Evolutionary conservation across 1,139 yeast genomes (phyloP).

Genomic region (Taphrina betulina): DNA sequence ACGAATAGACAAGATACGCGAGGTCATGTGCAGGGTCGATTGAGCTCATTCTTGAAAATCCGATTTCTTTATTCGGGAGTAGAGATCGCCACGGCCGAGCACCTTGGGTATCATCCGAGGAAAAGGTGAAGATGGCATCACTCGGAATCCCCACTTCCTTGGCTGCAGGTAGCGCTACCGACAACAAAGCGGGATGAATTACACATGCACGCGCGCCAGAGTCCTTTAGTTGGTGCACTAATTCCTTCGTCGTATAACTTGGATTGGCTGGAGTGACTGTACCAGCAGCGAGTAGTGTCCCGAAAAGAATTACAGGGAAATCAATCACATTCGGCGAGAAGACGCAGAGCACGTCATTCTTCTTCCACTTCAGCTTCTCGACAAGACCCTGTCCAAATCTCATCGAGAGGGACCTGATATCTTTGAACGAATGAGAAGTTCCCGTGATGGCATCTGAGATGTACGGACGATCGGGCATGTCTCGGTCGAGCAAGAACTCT

Average conservation of each 20-base stretch:
- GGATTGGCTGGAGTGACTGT: slow-evolving; percentile 45
- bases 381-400: slow-evolving; percentile 36
- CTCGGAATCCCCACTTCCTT: slow-evolving; percentile 22
- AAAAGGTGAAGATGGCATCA: slow-evolving; percentile 20
- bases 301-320: slow-evolving; percentile 43
- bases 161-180: slow-evolving; percentile 42
- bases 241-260: slow-evolving; percentile 44
- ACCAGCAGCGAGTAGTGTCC: slow-evolving; percentile 44
- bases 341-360: slow-evolving; percentile 44
- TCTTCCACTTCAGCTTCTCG: slow-evolving; percentile 39
- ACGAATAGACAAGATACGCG: slow-evolving; percentile 56
- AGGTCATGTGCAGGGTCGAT: slow-evolving; percentile 38
- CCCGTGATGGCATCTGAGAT: slow-evolving; percentile 24
- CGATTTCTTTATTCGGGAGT: slow-evolving; percentile 36
- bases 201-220: slow-evolving; percentile 42
- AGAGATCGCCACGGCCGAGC: slow-evolving; percentile 35
- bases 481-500: slow-evolving; percentile 26
- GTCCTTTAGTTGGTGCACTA: slow-evolving; percentile 44
- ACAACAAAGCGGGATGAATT: slow-evolving; percentile 37
- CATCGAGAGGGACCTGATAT: slow-evolving; percentile 3
- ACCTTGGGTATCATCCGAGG: slow-evolving; percentile 36
- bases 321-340: slow-evolving; percentile 43
- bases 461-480: slow-evolving; percentile 25
- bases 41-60: slow-evolving; percentile 34
- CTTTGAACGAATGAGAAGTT: slow-evolving; percentile 11